Evolutionary conservation across 1,284 basidiomycete species (phyloP), one percentile per base, ranked within the genome.

Genomic region (Clitocybe nebularis): DNA sequence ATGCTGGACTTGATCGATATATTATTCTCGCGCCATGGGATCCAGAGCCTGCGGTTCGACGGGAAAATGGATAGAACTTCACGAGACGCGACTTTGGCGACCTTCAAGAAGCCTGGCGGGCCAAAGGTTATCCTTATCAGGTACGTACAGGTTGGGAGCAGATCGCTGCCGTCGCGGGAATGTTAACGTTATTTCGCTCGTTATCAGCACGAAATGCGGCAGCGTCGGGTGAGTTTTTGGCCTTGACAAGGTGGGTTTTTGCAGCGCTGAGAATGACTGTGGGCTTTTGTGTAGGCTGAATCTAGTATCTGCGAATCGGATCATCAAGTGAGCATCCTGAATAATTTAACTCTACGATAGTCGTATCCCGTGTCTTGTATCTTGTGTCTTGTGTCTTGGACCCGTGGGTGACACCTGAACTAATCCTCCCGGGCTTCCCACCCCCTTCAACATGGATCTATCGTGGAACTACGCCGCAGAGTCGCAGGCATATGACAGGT

Each of bases 381-480:
- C n/a, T n/a, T n/a, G n/a, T n/a, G n/a, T n/a, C n/a, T n/a, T n/a
- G n/a, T n/a, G n/a, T n/a, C n/a, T n/a, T n/a, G n/a, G n/a, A n/a
- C n/a, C n/a, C n/a, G n/a, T n/a, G n/a, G n/a, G n/a, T n/a, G n/a
- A n/a, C n/a, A n/a, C n/a, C n/a, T n/a, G n/a, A n/a, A n/a, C n/a
- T n/a, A n/a, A n/a, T n/a, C n/a, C n/a, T n/a, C n/a, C n/a, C n/a
- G n/a, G n/a, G n/a, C n/a, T n/a, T n/a, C n/a, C n/a, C n/a, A n/a
- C n/a, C n/a, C n/a, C n/a, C n/a, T n/a, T n/a, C n/a, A 83, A 79
- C 55, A 71, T 87, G 67, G 84, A 85, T 55, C 61, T 84, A 19
- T 77, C 76, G n/a, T 84, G 81, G 81, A 81, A 80, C 49, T 81
- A 74, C 44, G 84, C 84, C 0, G 67, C 78, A 0, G 84, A 86